Conservation (phyloP, 495 filamentous ascomycete species). For the Penicillium egyptiacum region DNA sequence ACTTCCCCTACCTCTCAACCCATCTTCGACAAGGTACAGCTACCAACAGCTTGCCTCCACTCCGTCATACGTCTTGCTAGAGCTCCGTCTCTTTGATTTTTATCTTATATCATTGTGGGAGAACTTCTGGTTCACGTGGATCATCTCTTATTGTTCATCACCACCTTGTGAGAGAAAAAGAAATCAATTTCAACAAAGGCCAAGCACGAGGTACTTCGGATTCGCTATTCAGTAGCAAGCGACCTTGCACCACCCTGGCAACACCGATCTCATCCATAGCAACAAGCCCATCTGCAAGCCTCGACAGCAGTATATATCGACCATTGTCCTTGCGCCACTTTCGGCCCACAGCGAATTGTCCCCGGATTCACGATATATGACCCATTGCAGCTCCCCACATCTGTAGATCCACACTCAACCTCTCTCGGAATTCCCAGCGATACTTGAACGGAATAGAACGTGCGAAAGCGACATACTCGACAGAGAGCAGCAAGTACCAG, state of each 20-base stretch:
- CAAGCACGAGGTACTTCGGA: constrained; percentile 9
- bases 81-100: neutral
- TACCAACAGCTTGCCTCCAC: constrained; percentile 19
- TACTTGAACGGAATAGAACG: neutral
- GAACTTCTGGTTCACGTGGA: neutral
- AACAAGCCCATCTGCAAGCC: constrained; percentile 6
- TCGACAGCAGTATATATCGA: neutral
- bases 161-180: constrained; percentile 12
- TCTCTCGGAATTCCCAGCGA: neutral
- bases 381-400: constrained; percentile 8
- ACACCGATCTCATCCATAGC: too few species aligned
- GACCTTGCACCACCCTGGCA: constrained; percentile 4
- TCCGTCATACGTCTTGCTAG: constrained; percentile 1
- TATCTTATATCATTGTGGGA: neutral
- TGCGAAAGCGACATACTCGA: constrained; percentile 3
- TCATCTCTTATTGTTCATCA: neutral
- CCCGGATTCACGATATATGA: neutral
- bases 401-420: constrained; percentile 18
- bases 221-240: constrained; percentile 23
- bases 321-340: constrained; percentile 20
- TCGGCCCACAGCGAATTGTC: constrained; percentile 4
- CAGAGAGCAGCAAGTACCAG: constrained; percentile 18
- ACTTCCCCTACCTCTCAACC: neutral
- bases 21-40: constrained; percentile 15
- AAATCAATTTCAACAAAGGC: constrained; percentile 14